Conservation (phyloP, 2,329 filamentous ascomycete species). For the Trichophyton rubrum region DNA sequence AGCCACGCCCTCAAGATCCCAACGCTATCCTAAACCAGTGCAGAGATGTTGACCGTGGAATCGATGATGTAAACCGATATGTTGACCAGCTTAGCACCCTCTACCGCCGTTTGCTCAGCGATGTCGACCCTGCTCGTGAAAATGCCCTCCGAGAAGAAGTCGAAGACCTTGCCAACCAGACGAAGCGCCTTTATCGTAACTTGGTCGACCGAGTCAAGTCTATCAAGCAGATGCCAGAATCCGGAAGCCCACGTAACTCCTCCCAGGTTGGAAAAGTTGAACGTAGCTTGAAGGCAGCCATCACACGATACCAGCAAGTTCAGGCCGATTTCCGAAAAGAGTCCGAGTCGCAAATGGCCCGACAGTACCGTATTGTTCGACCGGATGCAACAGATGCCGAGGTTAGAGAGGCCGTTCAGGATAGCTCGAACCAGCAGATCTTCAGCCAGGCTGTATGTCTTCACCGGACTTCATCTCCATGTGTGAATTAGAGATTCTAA, state of each 20-base stretch:
- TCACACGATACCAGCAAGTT: conserved; percentile 66
- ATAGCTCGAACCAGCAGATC: conserved; percentile 57
- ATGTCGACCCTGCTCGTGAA: conserved; percentile 57
- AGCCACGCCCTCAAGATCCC: conserved; percentile 40
- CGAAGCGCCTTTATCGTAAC: conserved; percentile 69
- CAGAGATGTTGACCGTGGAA: conserved; percentile 62
- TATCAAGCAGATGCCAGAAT: conserved; percentile 71
- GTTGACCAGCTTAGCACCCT: conserved; percentile 59
- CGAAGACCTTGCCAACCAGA: conserved; percentile 60
- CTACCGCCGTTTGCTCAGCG: conserved; percentile 59
- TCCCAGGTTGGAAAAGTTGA: conserved; percentile 73
- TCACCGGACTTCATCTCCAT: background rate
- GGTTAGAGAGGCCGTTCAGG: conserved; percentile 63
- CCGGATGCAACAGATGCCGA: conserved; percentile 70
- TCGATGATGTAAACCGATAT: conserved; percentile 60
- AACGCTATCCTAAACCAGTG: conserved; percentile 78
- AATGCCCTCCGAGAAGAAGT: conserved; percentile 57
- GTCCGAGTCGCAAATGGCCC: conserved; percentile 68
- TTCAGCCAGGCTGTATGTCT: conserved; percentile 62
- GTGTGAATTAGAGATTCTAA: background rate
- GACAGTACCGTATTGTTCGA: conserved; percentile 81
- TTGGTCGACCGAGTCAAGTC: conserved; percentile 67
- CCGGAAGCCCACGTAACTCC: conserved; percentile 58
- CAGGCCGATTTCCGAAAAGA: conserved; percentile 71
- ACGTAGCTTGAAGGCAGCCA: conserved; percentile 64